Conservation (phyloP, 2,329 filamentous ascomycete species). For the Delphinella strobiligena region DNA sequence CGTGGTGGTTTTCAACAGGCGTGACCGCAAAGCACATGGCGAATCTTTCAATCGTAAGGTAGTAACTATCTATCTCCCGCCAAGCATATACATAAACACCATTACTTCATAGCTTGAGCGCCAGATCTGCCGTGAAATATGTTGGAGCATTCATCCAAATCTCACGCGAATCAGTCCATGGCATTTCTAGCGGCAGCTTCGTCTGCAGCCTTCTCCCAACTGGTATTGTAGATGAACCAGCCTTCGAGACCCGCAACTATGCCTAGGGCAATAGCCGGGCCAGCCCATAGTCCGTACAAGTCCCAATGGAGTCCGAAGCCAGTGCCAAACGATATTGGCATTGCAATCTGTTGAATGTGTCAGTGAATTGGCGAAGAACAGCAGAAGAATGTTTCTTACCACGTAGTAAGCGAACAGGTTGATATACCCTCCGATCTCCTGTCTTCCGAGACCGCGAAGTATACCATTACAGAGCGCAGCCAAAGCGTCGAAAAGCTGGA, state of each 20-base stretch:
- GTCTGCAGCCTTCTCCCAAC: slow-evolving; percentile 46
- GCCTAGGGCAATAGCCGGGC: slow-evolving; percentile 50
- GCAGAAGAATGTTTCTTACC: slow-evolving; percentile 15
- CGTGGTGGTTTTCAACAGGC: no score
- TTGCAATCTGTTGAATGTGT: slow-evolving; percentile 40
- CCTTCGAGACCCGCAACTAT: slow-evolving; percentile 46
- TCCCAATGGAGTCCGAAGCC: slow-evolving; percentile 68
- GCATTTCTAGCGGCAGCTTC: slow-evolving; percentile 47
- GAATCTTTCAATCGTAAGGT: no score
- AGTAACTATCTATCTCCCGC: no score
- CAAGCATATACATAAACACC: no score
- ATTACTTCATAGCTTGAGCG: no score
- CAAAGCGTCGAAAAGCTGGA: slow-evolving; percentile 80
- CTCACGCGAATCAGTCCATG: slow-evolving; percentile 17
- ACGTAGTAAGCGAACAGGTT: slow-evolving; percentile 78
- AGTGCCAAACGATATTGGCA: slow-evolving; percentile 69
- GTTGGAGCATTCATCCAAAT: no score
- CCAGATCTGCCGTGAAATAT: no score
- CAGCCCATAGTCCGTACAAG: slow-evolving; percentile 63
- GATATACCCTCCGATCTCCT: slow-evolving; percentile 79
- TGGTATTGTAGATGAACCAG: slow-evolving; percentile 40
- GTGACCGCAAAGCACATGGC: no score
- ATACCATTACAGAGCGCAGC: slow-evolving; percentile 71
- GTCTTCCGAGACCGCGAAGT: slow-evolving; percentile 71
- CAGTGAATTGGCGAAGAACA: background rate